Conservation (phyloP, 495 filamentous ascomycete species). For the Aspergillus affinis region DNA sequence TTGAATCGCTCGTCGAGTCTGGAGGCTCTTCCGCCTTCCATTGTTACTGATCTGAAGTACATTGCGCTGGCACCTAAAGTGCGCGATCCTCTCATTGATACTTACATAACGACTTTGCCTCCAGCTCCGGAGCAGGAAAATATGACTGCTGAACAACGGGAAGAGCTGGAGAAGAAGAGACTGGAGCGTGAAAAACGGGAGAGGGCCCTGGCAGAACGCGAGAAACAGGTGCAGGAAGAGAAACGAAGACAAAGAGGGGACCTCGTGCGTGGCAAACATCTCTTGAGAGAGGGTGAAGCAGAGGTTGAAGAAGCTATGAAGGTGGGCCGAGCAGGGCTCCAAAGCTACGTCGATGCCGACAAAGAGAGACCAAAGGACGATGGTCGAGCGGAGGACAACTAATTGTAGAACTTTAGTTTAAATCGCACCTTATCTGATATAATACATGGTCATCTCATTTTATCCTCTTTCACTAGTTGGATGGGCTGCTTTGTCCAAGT, state of each 20-base stretch:
- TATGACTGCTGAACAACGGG: slow-evolving; percentile 56
- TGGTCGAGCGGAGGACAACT: slow-evolving; percentile 7
- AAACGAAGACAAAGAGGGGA: slow-evolving; percentile 67
- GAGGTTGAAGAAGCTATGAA: slow-evolving; percentile 80
- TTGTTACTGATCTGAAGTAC: slow-evolving; percentile 78
- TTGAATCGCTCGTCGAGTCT: slow-evolving; percentile 67
- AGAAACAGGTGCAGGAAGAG: slow-evolving; percentile 71
- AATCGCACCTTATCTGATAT: slow-evolving; percentile 7
- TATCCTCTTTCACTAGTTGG: not conserved
- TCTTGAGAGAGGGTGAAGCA: slow-evolving; percentile 70
- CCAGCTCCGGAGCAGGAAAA: slow-evolving; percentile 56
- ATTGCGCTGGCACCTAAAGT: slow-evolving; percentile 69
- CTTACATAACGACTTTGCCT: slow-evolving; percentile 71
- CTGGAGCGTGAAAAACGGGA: slow-evolving; percentile 68
- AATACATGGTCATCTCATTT: slow-evolving; percentile 7
- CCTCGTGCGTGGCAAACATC: slow-evolving; percentile 62
- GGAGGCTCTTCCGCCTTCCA: slow-evolving; percentile 61
- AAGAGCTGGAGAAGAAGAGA: slow-evolving; percentile 58
- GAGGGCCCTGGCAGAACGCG: slow-evolving; percentile 71
- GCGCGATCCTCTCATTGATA: slow-evolving; percentile 72
- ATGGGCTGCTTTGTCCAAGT: not conserved
- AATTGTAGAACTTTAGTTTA: not conserved
- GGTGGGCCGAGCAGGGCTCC: slow-evolving; percentile 68
- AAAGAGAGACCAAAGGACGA: slow-evolving; percentile 12
- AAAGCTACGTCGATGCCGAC: slow-evolving; percentile 57